These are phyloP conservation scores for Raffaelea deltoideospora DNA, from an alignment of 2,329 filamentous ascomycete genomes.

Conservation along the genomic window DNA sequence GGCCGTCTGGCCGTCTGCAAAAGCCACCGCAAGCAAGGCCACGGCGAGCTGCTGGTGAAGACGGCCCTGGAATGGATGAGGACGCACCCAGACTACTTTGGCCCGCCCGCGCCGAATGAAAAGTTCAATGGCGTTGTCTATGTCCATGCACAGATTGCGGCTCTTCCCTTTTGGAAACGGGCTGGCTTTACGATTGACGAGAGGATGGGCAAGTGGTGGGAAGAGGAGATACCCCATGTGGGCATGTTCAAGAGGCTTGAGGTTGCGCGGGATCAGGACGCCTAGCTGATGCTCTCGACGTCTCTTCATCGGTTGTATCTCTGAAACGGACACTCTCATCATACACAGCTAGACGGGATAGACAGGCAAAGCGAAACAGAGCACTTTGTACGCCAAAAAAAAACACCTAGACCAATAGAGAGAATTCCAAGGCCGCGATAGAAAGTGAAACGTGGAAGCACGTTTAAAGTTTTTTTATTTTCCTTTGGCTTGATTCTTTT, in stretches of 20 bases:
- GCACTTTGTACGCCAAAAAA: too few relatives aligned
- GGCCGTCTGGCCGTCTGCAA: constrained; percentile 59
- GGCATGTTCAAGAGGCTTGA: constrained; percentile 57
- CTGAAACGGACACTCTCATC: too few relatives aligned
- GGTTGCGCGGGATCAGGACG: too few relatives aligned
- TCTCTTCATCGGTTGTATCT: too few relatives aligned
- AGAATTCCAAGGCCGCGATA: too few relatives aligned
- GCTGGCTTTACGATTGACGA: constrained; percentile 64
- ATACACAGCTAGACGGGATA: too few relatives aligned
- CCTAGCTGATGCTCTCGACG: too few relatives aligned
- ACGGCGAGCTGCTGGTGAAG: constrained; percentile 52
- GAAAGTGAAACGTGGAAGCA: too few relatives aligned
- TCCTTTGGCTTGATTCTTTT: too few relatives aligned
- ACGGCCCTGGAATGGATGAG: constrained; percentile 53
- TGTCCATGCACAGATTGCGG: constrained; percentile 60
- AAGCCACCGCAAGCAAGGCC: constrained; percentile 47
- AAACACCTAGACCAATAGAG: too few relatives aligned
- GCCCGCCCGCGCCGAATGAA: constrained; percentile 28
- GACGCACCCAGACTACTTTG: constrained; percentile 41
- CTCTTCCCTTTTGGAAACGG: constrained; percentile 49
- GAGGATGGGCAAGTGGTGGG: constrained; percentile 59
- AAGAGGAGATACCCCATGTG: constrained; percentile 73
- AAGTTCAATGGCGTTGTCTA: constrained; percentile 63
- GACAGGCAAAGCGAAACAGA: too few relatives aligned
- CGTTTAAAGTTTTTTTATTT: too few relatives aligned